These are phyloP conservation scores for Blastocystis hominis DNA, from an alignment of 352 stramenopile genomes.

Conservation along the genomic window DNA sequence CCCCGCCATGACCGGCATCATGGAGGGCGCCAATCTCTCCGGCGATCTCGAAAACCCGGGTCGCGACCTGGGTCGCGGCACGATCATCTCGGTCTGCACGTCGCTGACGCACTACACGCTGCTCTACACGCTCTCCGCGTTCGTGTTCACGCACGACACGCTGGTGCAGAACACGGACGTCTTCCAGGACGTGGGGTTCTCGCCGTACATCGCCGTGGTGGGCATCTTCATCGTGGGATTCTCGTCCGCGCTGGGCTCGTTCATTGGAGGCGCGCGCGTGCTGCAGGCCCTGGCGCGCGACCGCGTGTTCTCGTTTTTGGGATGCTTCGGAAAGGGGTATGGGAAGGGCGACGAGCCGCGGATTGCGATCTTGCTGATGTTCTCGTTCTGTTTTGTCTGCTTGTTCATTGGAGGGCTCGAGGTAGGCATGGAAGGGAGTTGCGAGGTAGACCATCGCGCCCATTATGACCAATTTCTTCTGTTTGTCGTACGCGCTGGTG, in stretches of 20 bases:
- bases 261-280: constrained; percentile 70
- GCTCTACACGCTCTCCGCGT: constrained; percentile 69
- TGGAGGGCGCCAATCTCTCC: constrained; percentile 72
- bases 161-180: constrained; percentile 71
- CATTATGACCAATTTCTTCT: constrained; percentile 74
- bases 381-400: constrained; percentile 66
- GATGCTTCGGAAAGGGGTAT: constrained; percentile 64
- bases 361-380: constrained; percentile 69
- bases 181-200: constrained; percentile 68
- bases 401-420: constrained; percentile 71
- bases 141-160: constrained; percentile 65
- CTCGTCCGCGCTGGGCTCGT: constrained; percentile 66
- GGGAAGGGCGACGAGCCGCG: constrained; percentile 68
- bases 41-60: constrained; percentile 71
- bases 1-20: constrained; percentile 72
- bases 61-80: constrained; percentile 62
- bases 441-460: constrained; percentile 62
- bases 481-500: constrained; percentile 68
- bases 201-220: constrained; percentile 66
- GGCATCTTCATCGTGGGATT: constrained; percentile 70
- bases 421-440: constrained; percentile 54
- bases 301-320: constrained; percentile 65
- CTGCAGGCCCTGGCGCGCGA: constrained; percentile 69
- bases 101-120: constrained; percentile 69
- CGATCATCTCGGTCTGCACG: constrained; percentile 66